Conservation (phyloP, 2,329 filamentous ascomycete species). For the Arthrobotrys iridis region DNA sequence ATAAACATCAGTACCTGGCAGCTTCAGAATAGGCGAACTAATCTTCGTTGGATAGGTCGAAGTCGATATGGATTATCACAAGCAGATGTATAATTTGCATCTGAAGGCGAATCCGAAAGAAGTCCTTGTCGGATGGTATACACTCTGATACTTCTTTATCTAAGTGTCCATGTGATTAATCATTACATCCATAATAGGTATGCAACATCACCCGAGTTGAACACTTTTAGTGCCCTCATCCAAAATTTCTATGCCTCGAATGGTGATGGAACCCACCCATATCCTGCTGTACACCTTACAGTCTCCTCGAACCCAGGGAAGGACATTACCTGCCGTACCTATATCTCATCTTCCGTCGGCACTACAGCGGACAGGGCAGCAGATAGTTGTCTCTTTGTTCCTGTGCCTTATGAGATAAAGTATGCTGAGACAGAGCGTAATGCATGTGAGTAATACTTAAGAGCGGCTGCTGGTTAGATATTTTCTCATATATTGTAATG, state of each 20-base stretch:
- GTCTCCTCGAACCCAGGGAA: slow-evolving; percentile 88
- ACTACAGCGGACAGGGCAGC: slow-evolving; percentile 93
- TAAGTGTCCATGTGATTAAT: background rate
- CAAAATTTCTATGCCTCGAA: slow-evolving; percentile 99
- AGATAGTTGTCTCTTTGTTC: slow-evolving; percentile 96
- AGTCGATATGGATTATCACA: slow-evolving; percentile 99
- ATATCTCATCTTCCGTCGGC: slow-evolving; percentile 94
- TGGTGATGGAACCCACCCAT: slow-evolving; percentile 94
- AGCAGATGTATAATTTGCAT: slow-evolving; percentile 96
- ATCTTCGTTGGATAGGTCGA: slow-evolving; percentile 69
- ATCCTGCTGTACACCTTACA: slow-evolving; percentile 97
- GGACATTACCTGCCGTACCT: slow-evolving; percentile 88
- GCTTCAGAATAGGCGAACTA: background rate
- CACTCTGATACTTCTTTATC: background rate
- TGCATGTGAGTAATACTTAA: slow-evolving; percentile 60
- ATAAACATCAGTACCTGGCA: background rate
- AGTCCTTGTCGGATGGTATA: slow-evolving; percentile 85
- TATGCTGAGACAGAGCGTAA: slow-evolving; percentile 83
- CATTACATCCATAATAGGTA: slow-evolving; percentile 65
- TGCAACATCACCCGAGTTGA: slow-evolving; percentile 93
- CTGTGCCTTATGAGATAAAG: slow-evolving; percentile 92
- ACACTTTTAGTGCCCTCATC: slow-evolving; percentile 97
- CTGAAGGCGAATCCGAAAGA: slow-evolving; percentile 94
- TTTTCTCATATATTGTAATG: slow-evolving; percentile 5
- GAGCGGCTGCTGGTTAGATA: background rate